Evolutionary conservation across 2,329 filamentous ascomycete genomes (phyloP).

Genomic region (Simplicillium aogashimaense): DNA sequence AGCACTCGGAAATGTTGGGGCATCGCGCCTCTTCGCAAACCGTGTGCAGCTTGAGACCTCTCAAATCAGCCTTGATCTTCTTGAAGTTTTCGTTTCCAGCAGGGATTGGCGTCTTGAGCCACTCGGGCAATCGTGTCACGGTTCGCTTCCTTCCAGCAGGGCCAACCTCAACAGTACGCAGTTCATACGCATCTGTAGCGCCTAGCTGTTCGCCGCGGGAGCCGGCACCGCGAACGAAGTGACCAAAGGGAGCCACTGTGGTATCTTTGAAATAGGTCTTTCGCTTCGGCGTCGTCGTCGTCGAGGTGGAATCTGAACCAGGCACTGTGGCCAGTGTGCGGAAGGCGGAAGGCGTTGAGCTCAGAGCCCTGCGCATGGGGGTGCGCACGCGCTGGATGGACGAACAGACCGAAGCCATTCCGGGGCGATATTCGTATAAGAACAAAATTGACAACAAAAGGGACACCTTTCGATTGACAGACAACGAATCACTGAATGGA

Average conservation of each 20-base stretch:
- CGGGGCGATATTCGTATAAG: background rate
- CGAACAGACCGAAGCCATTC: conserved; percentile 29
- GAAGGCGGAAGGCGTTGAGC: conserved; percentile 17
- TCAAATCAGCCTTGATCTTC: conserved; percentile 86
- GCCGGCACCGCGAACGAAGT: conserved; percentile 38
- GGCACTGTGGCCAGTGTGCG: conserved; percentile 39
- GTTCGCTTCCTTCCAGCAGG: conserved; percentile 52
- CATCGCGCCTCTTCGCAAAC: conserved; percentile 97
- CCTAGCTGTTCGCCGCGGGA: conserved; percentile 32
- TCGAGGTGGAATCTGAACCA: conserved; percentile 15
- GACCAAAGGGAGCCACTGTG: conserved; percentile 44
- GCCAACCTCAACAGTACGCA: conserved; percentile 54
- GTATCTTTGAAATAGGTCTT: conserved; percentile 51
- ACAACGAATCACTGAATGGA: background rate
- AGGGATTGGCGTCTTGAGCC: conserved; percentile 95
- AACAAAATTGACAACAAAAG: background rate
- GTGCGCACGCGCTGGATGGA: conserved; percentile 30
- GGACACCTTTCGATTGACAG: background rate
- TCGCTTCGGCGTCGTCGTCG: conserved; percentile 17
- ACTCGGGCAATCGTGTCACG: conserved; percentile 71
- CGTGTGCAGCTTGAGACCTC: conserved; percentile 83
- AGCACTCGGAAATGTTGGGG: conserved; percentile 96
- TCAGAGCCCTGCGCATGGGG: conserved; percentile 30
- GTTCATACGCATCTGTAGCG: conserved; percentile 45
- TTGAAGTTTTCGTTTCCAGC: conserved; percentile 75